Evolutionary conservation across 2,329 filamentous ascomycete genomes (phyloP).

Genomic region (Talaromyces funiculosus): DNA sequence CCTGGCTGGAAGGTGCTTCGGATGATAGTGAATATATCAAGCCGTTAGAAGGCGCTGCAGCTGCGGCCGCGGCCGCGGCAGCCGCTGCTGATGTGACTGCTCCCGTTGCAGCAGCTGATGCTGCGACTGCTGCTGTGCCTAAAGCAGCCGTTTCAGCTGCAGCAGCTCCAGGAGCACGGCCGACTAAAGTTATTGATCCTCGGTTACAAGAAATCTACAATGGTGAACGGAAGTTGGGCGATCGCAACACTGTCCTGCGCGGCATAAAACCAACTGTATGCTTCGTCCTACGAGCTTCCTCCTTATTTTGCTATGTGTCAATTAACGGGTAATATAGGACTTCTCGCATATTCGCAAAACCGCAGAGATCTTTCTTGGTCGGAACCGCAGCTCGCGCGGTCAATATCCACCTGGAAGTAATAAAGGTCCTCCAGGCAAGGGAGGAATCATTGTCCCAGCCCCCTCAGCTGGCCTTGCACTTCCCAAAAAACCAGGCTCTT

Average conservation of each 20-base stretch:
- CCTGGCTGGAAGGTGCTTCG: conserved; percentile 84
- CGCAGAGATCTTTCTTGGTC: conserved; percentile 67
- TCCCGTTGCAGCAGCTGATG: conserved; percentile 41
- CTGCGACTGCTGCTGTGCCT: conserved; percentile 46
- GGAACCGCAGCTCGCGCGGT: conserved; percentile 37
- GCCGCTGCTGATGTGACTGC: conserved; percentile 39
- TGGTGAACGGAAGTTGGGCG: conserved; percentile 83
- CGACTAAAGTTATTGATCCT: conserved; percentile 70
- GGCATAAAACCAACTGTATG: conserved; percentile 83
- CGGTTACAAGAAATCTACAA: conserved; percentile 82
- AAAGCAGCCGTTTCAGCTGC: conserved; percentile 35
- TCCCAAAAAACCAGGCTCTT: conserved; percentile 31
- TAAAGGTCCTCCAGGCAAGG: conserved; percentile 26
- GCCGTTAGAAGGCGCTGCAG: conserved; percentile 58
- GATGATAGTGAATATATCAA: conserved; percentile 93
- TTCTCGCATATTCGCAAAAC: conserved; percentile 90
- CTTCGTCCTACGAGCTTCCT: conserved; percentile 12
- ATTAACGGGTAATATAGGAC: conserved; percentile 56
- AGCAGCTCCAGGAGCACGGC: conserved; percentile 38
- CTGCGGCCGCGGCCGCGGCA: conserved; percentile 35
- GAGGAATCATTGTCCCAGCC: conserved; percentile 26
- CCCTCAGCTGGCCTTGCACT: conserved; percentile 36
- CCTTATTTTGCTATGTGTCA: too few species aligned
- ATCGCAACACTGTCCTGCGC: conserved; percentile 80
- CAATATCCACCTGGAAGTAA: conserved; percentile 32